Conservation (phyloP, 2,329 filamentous ascomycete genomes). For the Endocalyx cinctus region DNA sequence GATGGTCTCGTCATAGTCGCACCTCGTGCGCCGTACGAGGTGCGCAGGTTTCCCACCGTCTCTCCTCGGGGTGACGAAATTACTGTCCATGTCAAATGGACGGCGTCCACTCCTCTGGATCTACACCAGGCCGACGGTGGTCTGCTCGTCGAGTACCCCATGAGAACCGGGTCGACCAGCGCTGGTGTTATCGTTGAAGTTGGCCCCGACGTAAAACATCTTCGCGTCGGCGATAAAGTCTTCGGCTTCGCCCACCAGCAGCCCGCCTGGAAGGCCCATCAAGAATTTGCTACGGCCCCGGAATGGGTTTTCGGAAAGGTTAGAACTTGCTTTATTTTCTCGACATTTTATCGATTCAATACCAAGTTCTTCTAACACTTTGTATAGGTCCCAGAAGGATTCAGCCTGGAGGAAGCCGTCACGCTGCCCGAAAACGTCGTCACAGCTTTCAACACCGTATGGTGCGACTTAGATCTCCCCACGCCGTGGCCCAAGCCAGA, state of each 20-base stretch:
- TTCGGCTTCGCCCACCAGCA: slow-evolving; percentile 49
- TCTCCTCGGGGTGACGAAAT: slow-evolving; percentile 42
- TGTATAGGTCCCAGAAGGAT: slow-evolving; percentile 20
- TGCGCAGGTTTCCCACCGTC: slow-evolving; percentile 18
- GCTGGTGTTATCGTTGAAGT: slow-evolving; percentile 50
- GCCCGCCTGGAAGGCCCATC: slow-evolving; percentile 46
- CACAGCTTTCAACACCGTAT: slow-evolving; percentile 53
- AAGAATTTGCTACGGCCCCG: slow-evolving; percentile 50
- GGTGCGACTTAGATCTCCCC: slow-evolving; percentile 45
- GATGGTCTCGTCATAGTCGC: slow-evolving; percentile 22
- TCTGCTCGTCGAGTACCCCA: slow-evolving; percentile 45
- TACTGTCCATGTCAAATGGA: slow-evolving; percentile 51
- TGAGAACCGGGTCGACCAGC: slow-evolving; percentile 45
- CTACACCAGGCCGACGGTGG: slow-evolving; percentile 59
- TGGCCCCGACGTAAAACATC: slow-evolving; percentile 37
- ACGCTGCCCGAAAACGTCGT: slow-evolving; percentile 55
- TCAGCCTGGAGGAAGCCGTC: slow-evolving; percentile 19
- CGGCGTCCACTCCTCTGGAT: slow-evolving; percentile 56
- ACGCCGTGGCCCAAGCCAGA: slow-evolving; percentile 53
- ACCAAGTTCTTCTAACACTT: too few relatives aligned
- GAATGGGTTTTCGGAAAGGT: slow-evolving; percentile 44
- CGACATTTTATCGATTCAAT: too few relatives aligned
- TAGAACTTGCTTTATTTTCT: background rate
- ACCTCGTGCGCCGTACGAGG: slow-evolving; percentile 20
- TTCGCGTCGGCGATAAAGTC: slow-evolving; percentile 51